Base-by-base conservation (phyloP, 805 yeast genomes). In the Soucietia sequanensis region DNA sequence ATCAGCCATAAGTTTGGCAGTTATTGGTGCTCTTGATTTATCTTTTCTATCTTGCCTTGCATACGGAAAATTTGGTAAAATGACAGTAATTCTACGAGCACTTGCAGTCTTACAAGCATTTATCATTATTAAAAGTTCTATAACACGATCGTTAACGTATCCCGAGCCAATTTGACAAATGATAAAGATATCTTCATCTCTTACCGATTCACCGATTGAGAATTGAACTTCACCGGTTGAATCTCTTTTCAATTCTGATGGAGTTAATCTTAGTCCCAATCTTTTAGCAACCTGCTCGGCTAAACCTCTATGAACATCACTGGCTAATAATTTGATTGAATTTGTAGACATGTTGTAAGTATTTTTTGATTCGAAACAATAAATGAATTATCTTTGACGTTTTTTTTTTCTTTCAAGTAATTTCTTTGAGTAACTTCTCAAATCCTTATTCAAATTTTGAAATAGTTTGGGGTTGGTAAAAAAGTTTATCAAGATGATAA, bases 41-140 rank as follows among this genome's bases (percentile, higher is more conserved):
- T 91, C 98, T 62, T 91, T 91, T 62, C 90, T 85, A 63, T 91
- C 99, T 62, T 91, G 99, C 65, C 99, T 79, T 3, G 98, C 98
- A 56, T 91, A 91, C 10, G 97, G 96, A 67, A 90, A 91, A 61
- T 84, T 86, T 31, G 99, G 99, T 41, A 93, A 78, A 36, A 91
- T 95, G 0, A 95, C 96, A 1, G 97, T 90, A 54, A 91, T 84
- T 42, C 91, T 74, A 55, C 97, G 76, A 1, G 96, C 97, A 22
- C 96, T 86, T 2, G 98, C 98, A n/a, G 90, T 80, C 52, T 83
- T 84, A 65, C 97, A 89, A 11, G 98, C 98, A 60, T 88, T 89
- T 46, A 91, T 80, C 81, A 91, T 81, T 41, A 91, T 81, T 41
- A 93, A 71, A 30, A 91, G 67, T 57, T 93, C 99, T 81, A 91